phyloP scores from a whole-genome alignment of 2,329 filamentous ascomycete species.

The Colletotrichum sp. region DNA sequence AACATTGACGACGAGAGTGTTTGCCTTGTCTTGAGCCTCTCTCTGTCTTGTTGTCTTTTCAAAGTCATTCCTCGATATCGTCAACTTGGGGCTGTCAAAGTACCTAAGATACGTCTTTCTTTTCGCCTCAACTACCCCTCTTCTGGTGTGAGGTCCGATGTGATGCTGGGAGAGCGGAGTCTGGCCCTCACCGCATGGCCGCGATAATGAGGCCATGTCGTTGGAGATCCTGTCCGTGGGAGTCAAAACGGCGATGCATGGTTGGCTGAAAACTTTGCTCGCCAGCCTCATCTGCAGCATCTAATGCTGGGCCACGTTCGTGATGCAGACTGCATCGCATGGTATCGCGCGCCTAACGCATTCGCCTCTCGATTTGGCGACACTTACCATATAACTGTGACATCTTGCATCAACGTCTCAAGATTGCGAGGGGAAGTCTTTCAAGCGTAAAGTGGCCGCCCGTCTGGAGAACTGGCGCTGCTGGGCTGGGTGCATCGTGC shows the following conservation, averaged over 20 bases:
- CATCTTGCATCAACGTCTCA: background rate
- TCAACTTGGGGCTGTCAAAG: background rate
- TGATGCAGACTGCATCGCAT: background rate
- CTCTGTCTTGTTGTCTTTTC: background rate
- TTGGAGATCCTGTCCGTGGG: background rate
- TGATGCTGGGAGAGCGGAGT: background rate
- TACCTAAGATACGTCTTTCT: background rate
- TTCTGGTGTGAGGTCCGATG: background rate
- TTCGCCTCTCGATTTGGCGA: background rate
- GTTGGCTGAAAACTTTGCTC: background rate
- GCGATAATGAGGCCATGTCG: background rate
- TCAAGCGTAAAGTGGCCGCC: background rate
- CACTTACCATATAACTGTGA: background rate
- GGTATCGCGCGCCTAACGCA: background rate
- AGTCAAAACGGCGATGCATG: background rate
- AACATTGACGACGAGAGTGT: conserved; percentile 12
- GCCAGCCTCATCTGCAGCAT: background rate
- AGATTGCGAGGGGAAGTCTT: background rate
- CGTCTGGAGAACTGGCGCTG: background rate
- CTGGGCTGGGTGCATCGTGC: background rate
- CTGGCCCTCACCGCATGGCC: background rate
- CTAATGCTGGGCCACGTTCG: background rate
- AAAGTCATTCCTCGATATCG: background rate
- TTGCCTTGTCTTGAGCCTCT: background rate
- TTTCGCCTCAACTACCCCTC: background rate